Evolutionary conservation across 169 alveolate species (phyloP).

Genomic region (Eimeria brunetti): DNA sequence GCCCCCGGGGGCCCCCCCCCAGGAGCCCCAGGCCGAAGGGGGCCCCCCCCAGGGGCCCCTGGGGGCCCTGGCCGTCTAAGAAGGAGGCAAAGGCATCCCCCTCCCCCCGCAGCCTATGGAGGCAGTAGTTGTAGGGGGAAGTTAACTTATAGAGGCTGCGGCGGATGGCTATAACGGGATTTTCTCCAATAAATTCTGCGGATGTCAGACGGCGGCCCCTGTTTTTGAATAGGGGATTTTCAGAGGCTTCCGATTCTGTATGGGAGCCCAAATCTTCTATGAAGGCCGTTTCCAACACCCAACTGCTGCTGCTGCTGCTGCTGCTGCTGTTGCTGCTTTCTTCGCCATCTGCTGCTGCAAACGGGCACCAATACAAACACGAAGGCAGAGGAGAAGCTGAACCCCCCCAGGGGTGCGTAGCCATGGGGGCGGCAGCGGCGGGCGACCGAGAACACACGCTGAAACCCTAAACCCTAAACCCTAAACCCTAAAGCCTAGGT

Average conservation of each 20-base stretch:
- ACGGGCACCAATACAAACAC: background rate
- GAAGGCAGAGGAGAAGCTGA: no score
- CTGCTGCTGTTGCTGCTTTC: background rate
- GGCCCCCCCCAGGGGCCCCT: background rate
- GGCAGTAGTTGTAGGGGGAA: no score
- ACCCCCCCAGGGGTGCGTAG: no score
- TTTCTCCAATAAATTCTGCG: constrained; percentile 10
- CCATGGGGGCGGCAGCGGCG: no score
- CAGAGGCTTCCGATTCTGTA: no score
- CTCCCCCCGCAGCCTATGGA: background rate
- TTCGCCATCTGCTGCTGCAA: background rate
- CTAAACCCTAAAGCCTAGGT: no score
- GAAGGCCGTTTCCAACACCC: no score
- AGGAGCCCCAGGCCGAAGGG: background rate
- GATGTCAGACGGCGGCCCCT: background rate
- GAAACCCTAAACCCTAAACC: background rate
- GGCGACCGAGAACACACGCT: no score
- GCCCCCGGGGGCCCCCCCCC: no score
- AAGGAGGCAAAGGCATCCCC: background rate
- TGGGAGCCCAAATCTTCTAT: no score
- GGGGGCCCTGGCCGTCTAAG: background rate
- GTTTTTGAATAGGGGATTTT: background rate
- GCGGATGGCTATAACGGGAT: background rate
- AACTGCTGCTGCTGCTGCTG: background rate
- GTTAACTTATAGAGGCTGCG: background rate